phyloP scores from a whole-genome alignment of 192 early-diverging fungal genomes.

The Kappamyces sp. region DNA sequence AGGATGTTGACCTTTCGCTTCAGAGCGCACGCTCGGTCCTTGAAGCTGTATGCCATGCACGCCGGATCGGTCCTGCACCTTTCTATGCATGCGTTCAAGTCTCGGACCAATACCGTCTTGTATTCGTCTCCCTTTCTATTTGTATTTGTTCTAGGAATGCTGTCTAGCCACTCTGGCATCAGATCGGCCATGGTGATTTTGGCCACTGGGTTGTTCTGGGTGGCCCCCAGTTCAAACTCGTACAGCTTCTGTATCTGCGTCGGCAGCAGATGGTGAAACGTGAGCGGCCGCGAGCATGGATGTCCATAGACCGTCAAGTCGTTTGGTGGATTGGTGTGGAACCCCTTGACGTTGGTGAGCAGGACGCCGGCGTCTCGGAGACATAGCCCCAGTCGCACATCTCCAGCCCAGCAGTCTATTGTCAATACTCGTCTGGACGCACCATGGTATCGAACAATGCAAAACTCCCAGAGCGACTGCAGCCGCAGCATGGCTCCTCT shows the following conservation, averaged over 20 bases:
- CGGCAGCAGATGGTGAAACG: slow-evolving; percentile 34
- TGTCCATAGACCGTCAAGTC: slow-evolving; percentile 18
- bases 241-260: slow-evolving; percentile 26
- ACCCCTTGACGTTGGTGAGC: slow-evolving; percentile 10
- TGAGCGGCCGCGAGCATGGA: slow-evolving; percentile 32
- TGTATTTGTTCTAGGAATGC: background rate
- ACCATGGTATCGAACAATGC: slow-evolving; percentile 7
- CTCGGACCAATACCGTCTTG: no score
- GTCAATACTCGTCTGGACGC: background rate
- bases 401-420: slow-evolving; percentile 30
- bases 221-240: slow-evolving; percentile 8
- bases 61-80: no score
- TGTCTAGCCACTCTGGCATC: background rate
- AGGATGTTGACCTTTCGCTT: no score
- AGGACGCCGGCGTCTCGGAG: slow-evolving; percentile 31
- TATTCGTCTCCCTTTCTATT: slow-evolving; percentile 9
- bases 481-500: slow-evolving; percentile 15
- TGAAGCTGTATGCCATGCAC: no score
- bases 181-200: background rate
- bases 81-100: no score
- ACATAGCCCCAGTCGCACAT: slow-evolving; percentile 33
- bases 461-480: slow-evolving; percentile 11
- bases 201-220: no score
- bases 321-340: slow-evolving; percentile 25
- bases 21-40: no score